phyloP scores from a whole-genome alignment of 345 rosid species.

The Eucalyptus cladocalyx region DNA sequence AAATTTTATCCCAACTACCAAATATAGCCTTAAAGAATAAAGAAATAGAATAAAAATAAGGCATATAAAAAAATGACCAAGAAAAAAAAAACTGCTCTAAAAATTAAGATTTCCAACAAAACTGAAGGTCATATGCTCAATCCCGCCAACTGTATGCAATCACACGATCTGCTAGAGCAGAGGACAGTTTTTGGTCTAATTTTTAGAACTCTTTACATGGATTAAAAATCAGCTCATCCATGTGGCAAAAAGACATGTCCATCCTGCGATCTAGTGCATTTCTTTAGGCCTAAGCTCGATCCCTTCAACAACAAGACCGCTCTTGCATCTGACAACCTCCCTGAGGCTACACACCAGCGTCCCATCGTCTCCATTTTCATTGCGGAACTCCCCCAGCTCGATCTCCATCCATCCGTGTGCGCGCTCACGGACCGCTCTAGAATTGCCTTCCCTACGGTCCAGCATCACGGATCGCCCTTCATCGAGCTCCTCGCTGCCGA shows the following conservation, averaged over 20 bases:
- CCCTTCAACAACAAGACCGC: neutral
- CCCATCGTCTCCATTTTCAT: neutral
- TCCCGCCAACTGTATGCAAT: too few relatives aligned
- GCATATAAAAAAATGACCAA: neutral
- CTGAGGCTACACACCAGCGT: neutral
- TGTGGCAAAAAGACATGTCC: neutral
- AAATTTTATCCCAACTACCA: rapidly evolving
- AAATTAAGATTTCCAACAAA: neutral
- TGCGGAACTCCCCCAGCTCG: neutral
- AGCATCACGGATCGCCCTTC: neutral
- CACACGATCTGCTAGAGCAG: too few relatives aligned
- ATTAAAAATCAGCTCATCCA: neutral
- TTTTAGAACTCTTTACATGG: too few relatives aligned
- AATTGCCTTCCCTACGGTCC: neutral
- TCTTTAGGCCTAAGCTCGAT: neutral
- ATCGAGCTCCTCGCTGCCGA: neutral
- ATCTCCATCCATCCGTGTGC: neutral
- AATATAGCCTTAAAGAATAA: too few relatives aligned
- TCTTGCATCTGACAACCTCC: rapidly evolving
- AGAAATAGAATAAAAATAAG: too few relatives aligned
- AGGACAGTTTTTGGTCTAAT: too few relatives aligned
- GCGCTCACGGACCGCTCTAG: neutral
- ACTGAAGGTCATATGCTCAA: neutral
- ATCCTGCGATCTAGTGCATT: neutral
- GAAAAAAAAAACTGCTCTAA: neutral